Percentiles rank a stretch among this genome's conserved stretches.
These are phyloP conservation scores for Firmiana major DNA, from an alignment of 345 rosid species.

Conservation along the genomic window DNA sequence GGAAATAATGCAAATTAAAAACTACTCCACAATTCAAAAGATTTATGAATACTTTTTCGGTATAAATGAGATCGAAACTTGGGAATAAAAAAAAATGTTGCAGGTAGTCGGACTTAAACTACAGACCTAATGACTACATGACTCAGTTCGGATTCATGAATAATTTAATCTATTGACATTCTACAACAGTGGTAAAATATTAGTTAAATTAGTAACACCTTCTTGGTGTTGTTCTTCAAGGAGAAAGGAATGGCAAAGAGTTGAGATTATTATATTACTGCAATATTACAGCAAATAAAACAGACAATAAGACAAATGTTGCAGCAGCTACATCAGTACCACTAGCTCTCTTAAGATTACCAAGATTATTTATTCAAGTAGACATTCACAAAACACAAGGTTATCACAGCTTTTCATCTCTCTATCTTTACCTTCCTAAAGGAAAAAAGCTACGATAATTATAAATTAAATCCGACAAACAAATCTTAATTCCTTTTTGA, in stretches of 20 bases:
- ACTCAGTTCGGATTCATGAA: not conserved
- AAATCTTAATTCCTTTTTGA: constrained; percentile 20
- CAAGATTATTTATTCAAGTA: constrained; percentile 8
- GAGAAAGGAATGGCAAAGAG: not conserved
- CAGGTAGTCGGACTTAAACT: too few relatives aligned
- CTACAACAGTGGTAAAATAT: not conserved
- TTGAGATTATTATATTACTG: not conserved
- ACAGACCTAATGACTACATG: too few relatives aligned
- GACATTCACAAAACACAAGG: constrained; percentile 43
- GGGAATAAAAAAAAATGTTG: too few relatives aligned
- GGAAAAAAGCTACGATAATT: not conserved
- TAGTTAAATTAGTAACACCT: too few relatives aligned
- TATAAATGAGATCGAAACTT: too few relatives aligned
- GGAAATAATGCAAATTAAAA: not conserved
- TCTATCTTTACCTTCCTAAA: not conserved
- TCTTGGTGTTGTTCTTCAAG: not conserved
- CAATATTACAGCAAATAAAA: not conserved
- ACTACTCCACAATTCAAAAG: not conserved
- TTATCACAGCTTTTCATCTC: constrained; percentile 23
- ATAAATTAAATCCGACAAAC: constrained; percentile 11
- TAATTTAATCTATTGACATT: constrained; percentile 5
- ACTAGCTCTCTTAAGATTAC: constrained; percentile 1
- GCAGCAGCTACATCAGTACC: constrained; percentile 3
- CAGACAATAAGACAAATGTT: constrained; percentile 22
- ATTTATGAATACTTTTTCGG: not conserved